Conservation (phyloP, 371 early-diverging fungal genomes). For the Mortierella sp. region DNA sequence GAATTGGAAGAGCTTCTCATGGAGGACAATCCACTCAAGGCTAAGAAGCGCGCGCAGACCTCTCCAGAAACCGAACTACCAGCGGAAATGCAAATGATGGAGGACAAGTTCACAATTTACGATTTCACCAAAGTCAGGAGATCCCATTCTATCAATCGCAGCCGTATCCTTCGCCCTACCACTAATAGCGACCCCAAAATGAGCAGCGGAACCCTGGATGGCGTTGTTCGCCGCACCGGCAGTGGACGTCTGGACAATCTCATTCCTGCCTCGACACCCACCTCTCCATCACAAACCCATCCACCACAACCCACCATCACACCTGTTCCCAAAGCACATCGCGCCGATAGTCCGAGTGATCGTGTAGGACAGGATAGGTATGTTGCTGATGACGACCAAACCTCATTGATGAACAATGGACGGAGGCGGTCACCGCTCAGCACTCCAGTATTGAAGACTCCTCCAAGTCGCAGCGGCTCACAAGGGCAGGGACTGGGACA, state of each 20-base stretch:
- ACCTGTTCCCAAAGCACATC: constrained; percentile 5
- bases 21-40: constrained; percentile 83
- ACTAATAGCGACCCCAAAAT: constrained; percentile 36
- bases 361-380: constrained; percentile 47
- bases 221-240: constrained; percentile 18
- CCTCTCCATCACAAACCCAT: too few species aligned
- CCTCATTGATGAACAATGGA: constrained; percentile 13
- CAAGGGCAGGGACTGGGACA: too few species aligned
- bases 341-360: constrained; percentile 36
- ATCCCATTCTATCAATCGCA: constrained; percentile 28
- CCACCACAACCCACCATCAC: constrained; percentile 2
- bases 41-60: constrained; percentile 55
- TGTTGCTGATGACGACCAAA: constrained; percentile 32
- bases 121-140: constrained; percentile 66
- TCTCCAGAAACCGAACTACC: constrained; percentile 54
- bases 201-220: constrained; percentile 49
- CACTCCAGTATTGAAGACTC: not conserved
- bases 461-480: not conserved
- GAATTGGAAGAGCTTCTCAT: constrained; percentile 92
- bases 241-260: constrained; percentile 9
- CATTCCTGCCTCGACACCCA: too few species aligned
- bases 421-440: constrained; percentile 15
- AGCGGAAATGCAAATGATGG: constrained; percentile 67
- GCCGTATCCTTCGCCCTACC: constrained; percentile 26
- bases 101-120: constrained; percentile 69